Evolutionary conservation across 192 early-diverging fungal species (phyloP).

Genomic region (Linderina pennispora): DNA sequence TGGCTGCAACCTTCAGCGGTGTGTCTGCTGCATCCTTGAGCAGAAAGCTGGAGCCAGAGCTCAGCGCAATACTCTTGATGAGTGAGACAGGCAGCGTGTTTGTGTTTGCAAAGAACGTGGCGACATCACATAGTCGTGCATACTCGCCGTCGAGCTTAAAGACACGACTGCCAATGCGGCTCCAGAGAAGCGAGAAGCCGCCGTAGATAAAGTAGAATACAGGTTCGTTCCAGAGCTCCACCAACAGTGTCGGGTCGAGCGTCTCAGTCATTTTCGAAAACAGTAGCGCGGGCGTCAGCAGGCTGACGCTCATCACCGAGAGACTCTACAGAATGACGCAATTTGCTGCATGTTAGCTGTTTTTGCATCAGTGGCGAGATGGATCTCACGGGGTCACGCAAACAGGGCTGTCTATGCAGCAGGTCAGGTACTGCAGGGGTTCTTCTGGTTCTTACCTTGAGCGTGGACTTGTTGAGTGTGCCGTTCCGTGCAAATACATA

Average conservation of each 20-base stretch:
- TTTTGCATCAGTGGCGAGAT: neutral
- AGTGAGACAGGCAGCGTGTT: constrained; percentile 68
- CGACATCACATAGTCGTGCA: constrained; percentile 57
- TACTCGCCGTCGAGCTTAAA: constrained; percentile 47
- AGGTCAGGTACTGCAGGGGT: too few relatives aligned
- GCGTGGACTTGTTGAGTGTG: constrained; percentile 37
- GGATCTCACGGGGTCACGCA: too few relatives aligned
- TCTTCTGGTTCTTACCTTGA: constrained; percentile 53
- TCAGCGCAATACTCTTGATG: constrained; percentile 55
- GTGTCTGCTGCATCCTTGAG: constrained; percentile 42
- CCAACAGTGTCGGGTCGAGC: constrained; percentile 54
- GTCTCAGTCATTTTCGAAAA: constrained; percentile 70
- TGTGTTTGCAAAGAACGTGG: constrained; percentile 65
- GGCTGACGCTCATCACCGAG: constrained; percentile 59
- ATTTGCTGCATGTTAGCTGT: neutral
- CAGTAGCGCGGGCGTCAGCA: constrained; percentile 69
- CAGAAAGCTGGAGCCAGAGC: constrained; percentile 37
- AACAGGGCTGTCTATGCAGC: too few relatives aligned
- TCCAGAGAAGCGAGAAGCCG: constrained; percentile 37
- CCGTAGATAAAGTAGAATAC: constrained; percentile 48
- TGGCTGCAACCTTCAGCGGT: constrained; percentile 41
- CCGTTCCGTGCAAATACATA: constrained; percentile 46
- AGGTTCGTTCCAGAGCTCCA: constrained; percentile 69
- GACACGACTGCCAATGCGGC: constrained; percentile 29
- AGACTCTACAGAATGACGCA: constrained; percentile 38